Conservation (phyloP, 2,329 filamentous ascomycete species). For the Sporothrix dimorphospora region DNA sequence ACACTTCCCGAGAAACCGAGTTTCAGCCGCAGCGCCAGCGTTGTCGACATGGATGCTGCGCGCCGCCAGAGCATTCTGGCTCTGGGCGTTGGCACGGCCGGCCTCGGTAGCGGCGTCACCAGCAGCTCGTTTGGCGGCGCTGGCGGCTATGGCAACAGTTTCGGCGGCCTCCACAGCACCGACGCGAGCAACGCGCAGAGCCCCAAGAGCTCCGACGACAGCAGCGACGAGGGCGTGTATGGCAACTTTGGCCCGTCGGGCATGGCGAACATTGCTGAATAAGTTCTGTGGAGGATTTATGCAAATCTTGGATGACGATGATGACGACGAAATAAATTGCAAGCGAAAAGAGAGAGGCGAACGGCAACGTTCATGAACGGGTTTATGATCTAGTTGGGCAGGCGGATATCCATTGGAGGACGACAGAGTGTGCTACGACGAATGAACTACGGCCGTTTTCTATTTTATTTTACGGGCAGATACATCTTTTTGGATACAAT, state of each 20-base stretch:
- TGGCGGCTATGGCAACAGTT: conserved; percentile 39
- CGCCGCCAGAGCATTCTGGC: conserved; percentile 35
- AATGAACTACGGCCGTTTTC: neutral
- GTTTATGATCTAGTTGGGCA: neutral
- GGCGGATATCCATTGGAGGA: neutral
- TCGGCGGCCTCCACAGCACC: conserved; percentile 51
- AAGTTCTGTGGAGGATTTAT: neutral
- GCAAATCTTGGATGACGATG: neutral
- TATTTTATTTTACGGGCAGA: neutral
- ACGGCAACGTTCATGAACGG: neutral
- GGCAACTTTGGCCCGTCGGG: conserved; percentile 44
- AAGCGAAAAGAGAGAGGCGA: neutral
- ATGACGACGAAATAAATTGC: conserved; percentile 5
- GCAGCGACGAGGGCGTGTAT: conserved; percentile 61
- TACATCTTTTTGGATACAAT: neutral
- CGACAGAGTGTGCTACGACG: neutral
- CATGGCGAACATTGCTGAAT: conserved; percentile 38
- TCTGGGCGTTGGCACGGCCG: conserved; percentile 28
- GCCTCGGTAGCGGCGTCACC: conserved; percentile 37
- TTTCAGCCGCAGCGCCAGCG: conserved; percentile 59
- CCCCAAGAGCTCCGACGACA: conserved; percentile 52
- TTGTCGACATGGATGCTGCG: conserved; percentile 49
- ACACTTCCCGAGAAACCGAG: conserved; percentile 72
- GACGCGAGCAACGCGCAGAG: conserved; percentile 58
- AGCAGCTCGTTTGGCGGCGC: conserved; percentile 25